A percentile compares a stretch with the other conserved stretches of the same genome.
Conservation (phyloP, 1,284 basidiomycete genomes). For the Anthracocystis walkeri region DNA sequence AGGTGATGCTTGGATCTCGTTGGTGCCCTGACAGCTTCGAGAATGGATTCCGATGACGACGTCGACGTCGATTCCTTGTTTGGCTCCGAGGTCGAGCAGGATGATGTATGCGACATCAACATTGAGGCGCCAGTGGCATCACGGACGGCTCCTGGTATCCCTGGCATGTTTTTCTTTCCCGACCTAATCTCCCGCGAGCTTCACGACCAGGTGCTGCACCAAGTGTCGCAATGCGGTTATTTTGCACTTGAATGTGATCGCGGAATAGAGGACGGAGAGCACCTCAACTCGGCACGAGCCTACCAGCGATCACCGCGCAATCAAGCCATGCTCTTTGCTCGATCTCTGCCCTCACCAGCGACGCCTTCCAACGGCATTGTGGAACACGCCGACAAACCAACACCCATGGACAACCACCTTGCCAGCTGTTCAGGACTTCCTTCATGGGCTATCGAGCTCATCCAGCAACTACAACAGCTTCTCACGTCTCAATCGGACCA, state of each 20-base stretch:
- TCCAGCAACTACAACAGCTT: conserved; percentile 16
- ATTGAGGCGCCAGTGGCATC: conserved; percentile 11
- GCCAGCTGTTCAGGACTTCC: conserved; percentile 31
- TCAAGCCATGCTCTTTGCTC: conserved; percentile 53
- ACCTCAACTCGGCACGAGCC: not conserved
- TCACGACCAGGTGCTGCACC: conserved; percentile 23
- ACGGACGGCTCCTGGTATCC: conserved; percentile 15
- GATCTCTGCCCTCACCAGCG: conserved; percentile 6
- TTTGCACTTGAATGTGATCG: conserved; percentile 18
- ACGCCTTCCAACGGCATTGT: not conserved
- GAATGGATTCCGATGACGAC: conserved; percentile 17
- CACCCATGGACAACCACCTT: not conserved
- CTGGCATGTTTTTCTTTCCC: conserved; percentile 45
- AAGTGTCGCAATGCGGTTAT: conserved; percentile 40
- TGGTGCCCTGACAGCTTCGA: not conserved
- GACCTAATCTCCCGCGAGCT: conserved; percentile 24
- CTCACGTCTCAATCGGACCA: conserved; percentile 2
- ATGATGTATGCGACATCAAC: not conserved
- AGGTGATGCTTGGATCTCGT: not conserved
- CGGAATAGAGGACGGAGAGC: not conserved
- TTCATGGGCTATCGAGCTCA: conserved; percentile 31
- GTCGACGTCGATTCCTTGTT: conserved; percentile 39
- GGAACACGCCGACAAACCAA: not conserved
- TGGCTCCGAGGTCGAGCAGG: conserved; percentile 14
- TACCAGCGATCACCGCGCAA: conserved; percentile 22